These are phyloP conservation scores for Breynia disticha DNA, from an alignment of 441 rosid species.

Conservation along the genomic window DNA sequence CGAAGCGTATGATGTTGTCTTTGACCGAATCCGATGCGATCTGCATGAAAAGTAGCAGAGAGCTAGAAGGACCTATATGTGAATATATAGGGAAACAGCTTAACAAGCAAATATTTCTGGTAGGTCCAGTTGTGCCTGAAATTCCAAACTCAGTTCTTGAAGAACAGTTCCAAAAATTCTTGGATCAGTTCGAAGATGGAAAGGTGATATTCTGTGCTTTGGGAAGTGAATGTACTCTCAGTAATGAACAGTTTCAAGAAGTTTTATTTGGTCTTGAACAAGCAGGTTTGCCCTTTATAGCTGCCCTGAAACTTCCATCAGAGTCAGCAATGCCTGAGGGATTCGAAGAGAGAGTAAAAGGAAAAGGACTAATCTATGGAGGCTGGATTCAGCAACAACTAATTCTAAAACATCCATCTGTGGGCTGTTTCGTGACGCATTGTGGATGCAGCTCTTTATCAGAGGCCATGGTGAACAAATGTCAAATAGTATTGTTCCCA, in stretches of 20 bases:
- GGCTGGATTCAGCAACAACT: constrained; percentile 42
- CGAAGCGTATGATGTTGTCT: constrained; percentile 6
- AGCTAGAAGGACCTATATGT: constrained; percentile 29
- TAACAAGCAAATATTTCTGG: constrained; percentile 25
- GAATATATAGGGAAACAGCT: constrained; percentile 19
- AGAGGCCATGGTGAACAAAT: constrained; percentile 28
- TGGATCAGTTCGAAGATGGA: constrained; percentile 13
- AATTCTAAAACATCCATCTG: constrained; percentile 31
- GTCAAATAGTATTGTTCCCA: constrained; percentile 35
- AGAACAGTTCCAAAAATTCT: constrained; percentile 11
- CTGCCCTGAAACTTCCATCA: constrained; percentile 31
- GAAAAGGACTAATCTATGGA: constrained; percentile 25
- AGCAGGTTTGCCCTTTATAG: constrained; percentile 26
- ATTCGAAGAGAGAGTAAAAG: constrained; percentile 24
- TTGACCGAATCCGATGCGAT: constrained; percentile 22
- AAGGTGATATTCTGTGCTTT: constrained; percentile 24
- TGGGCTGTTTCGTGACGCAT: constrained; percentile 46
- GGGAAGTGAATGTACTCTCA: constrained; percentile 27
- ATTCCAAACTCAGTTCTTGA: constrained; percentile 6
- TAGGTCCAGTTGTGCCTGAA: constrained; percentile 31
- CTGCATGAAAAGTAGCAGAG: constrained; percentile 19
- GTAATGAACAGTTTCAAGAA: constrained; percentile 26
- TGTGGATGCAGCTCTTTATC: constrained; percentile 34
- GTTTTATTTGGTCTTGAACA: constrained; percentile 30
- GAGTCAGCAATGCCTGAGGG: constrained; percentile 26